These are phyloP conservation scores for Saccharomyces uvarum DNA, from an alignment of 1,139 yeast species.

Conservation along the genomic window DNA sequence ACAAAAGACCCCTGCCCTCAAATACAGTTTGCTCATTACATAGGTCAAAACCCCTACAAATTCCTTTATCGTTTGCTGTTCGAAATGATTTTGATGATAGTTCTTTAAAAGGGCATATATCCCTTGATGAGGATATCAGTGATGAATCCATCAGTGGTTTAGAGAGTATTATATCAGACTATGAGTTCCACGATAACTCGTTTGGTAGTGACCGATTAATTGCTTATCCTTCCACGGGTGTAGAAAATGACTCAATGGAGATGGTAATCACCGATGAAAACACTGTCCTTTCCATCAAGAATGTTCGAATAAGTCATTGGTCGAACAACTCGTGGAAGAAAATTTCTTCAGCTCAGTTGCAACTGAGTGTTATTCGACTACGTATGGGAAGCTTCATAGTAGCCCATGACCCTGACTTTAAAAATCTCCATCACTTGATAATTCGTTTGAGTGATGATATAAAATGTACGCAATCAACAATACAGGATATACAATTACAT, in stretches of 20 bases:
- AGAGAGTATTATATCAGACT: not conserved
- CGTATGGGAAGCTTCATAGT: not conserved
- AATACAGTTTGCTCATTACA: not conserved
- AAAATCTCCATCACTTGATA: conserved; percentile 7
- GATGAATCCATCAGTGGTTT: not conserved
- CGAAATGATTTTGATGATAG: not conserved
- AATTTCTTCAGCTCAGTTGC: not conserved
- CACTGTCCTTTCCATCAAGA: not conserved
- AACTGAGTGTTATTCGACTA: not conserved
- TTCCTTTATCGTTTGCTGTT: not conserved
- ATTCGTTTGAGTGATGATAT: conserved; percentile 16
- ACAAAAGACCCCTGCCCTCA: not conserved
- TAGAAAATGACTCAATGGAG: not conserved
- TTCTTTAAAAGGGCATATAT: not conserved
- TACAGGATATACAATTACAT: conserved; percentile 30
- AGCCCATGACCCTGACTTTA: not conserved
- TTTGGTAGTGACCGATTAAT: not conserved
- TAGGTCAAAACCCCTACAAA: not conserved
- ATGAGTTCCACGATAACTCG: not conserved
- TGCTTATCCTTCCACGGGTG: not conserved
- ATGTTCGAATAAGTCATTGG: not conserved
- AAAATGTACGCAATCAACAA: conserved; percentile 26
- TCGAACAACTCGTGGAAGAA: not conserved
- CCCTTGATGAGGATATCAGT: not conserved
- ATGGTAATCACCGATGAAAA: not conserved